Evolutionary conservation across 2,329 filamentous ascomycete genomes (phyloP), one percentile per base, ranked within the genome.

Genomic region (Fusarium pininemorale): DNA sequence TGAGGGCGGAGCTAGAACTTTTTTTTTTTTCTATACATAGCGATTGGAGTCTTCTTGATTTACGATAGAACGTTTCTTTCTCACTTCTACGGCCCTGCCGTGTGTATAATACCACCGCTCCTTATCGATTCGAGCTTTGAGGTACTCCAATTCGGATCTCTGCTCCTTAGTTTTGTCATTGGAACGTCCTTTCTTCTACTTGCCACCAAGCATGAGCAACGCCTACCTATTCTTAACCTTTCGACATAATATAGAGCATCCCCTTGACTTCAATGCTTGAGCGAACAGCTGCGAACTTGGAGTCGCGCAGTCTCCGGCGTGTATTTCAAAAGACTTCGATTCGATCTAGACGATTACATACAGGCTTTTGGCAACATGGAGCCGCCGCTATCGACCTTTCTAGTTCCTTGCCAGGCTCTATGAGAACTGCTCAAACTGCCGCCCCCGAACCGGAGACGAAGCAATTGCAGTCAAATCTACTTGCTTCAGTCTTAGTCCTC

Each of bases 281-380:
- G 84, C 86, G 87, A 85, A 88, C 88, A 64, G 87, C 87, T 45
- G 85, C 85, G 70, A 85, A 83, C 80, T 81, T 90, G 81, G 88
- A 90, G 85, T 85, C 87, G 80, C 86, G 87, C 83, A 84, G 84
- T 75, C 82, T 90, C 79, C 86, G 87, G 80, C 84, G 87, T 80
- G 84, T 88, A 70, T 82, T 89, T 63, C 84, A 85, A 28, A 79
- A 76, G 51, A 74, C 82, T 54, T 76, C 85, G 41, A 84, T 83
- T 72, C 83, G 79, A 70, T 81, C 80, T 63, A 84, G 84, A 64
- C 83, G 82, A 57, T 83, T 90, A 56, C 86, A 85, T 54, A 85
- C 85, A 18, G 79, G 83, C 44, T 89, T 90, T 75, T 89, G 87
- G 87, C 84, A 87, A 64, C 86, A 90, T 83, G 87, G 87, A 24